Evolutionary conservation across 495 filamentous ascomycete genomes (phyloP).

Genomic region (Recurvomyces mirabilis): DNA sequence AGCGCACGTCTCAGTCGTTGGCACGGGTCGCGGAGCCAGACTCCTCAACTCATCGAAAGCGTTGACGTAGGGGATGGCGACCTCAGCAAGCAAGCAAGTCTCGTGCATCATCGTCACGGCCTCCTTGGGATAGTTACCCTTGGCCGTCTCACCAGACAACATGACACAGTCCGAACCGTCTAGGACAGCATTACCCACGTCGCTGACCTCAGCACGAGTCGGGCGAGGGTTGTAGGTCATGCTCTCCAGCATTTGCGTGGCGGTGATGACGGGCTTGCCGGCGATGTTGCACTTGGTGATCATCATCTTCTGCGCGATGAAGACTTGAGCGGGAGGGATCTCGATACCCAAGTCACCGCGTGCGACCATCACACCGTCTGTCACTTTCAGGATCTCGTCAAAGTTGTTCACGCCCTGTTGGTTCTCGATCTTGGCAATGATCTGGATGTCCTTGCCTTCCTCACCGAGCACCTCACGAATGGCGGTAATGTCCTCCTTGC

Average conservation of each 20-base stretch:
- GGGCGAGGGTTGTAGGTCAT: slow-evolving; percentile 99
- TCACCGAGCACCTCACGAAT: slow-evolving; percentile 87
- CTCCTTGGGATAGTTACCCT: slow-evolving; percentile 87
- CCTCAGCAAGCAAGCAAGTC: slow-evolving; percentile 89
- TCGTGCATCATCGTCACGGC: slow-evolving; percentile 96
- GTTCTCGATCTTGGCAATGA: slow-evolving; percentile 99
- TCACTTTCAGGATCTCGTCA: slow-evolving; percentile 88
- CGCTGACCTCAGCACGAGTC: slow-evolving; percentile 93
- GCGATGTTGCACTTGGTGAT: slow-evolving; percentile 99
- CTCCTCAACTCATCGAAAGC: slow-evolving; percentile 90
- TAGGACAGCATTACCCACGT: slow-evolving; percentile 94
- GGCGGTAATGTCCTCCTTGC: slow-evolving; percentile 75
- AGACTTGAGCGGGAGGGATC: slow-evolving; percentile 95
- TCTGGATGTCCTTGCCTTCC: slow-evolving; percentile 94
- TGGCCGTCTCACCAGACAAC: slow-evolving; percentile 97
- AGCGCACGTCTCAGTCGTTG: slow-evolving; percentile 80
- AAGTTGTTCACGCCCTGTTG: slow-evolving; percentile 99
- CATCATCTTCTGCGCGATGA: slow-evolving; percentile 99
- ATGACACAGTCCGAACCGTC: slow-evolving; percentile 99
- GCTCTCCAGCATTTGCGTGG: slow-evolving; percentile 88
- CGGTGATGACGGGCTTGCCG: slow-evolving; percentile 95
- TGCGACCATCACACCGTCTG: slow-evolving; percentile 98
- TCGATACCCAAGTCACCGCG: slow-evolving; percentile 98
- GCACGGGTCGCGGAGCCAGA: slow-evolving; percentile 67
- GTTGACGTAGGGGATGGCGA: slow-evolving; percentile 89